Evolutionary conservation across 2,329 filamentous ascomycete species (phyloP).

Genomic region (Colletotrichum tamarilloi): DNA sequence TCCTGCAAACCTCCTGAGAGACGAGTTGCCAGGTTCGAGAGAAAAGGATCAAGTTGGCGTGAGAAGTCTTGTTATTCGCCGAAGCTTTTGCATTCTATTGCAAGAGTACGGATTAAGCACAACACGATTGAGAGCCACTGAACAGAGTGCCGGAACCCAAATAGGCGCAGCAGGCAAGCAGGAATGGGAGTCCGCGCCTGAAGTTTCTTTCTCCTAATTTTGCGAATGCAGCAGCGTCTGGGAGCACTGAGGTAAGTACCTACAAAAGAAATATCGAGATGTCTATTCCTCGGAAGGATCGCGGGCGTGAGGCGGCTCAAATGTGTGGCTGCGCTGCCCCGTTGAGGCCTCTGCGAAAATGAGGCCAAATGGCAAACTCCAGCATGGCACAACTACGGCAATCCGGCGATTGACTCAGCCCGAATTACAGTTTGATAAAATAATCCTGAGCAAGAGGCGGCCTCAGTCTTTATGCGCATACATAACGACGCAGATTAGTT

Average conservation of each 20-base stretch:
- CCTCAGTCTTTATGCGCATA: not conserved
- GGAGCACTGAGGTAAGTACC: not conserved
- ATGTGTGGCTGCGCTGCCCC: not conserved
- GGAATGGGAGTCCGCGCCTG: too few species aligned
- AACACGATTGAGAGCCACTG: too few species aligned
- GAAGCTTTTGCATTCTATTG: too few species aligned
- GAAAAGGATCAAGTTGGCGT: not conserved
- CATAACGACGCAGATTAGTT: not conserved
- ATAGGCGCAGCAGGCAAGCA: too few species aligned
- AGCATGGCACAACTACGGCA: not conserved
- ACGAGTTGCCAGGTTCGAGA: not conserved
- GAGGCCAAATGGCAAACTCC: not conserved
- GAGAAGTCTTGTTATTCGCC: not conserved
- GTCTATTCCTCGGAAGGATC: not conserved
- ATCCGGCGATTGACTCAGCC: not conserved
- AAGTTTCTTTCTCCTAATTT: not conserved
- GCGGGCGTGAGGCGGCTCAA: not conserved
- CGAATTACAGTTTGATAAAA: not conserved
- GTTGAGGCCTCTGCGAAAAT: slow-evolving; percentile 3
- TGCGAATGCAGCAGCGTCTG: not conserved
- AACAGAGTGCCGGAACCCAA: too few species aligned
- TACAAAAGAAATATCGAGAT: not conserved
- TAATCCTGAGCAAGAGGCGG: not conserved
- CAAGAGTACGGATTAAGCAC: too few species aligned
- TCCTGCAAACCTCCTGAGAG: not conserved